These are phyloP conservation scores for Rosa multiflora DNA, from an alignment of 306 rosid genomes.

Conservation along the genomic window DNA sequence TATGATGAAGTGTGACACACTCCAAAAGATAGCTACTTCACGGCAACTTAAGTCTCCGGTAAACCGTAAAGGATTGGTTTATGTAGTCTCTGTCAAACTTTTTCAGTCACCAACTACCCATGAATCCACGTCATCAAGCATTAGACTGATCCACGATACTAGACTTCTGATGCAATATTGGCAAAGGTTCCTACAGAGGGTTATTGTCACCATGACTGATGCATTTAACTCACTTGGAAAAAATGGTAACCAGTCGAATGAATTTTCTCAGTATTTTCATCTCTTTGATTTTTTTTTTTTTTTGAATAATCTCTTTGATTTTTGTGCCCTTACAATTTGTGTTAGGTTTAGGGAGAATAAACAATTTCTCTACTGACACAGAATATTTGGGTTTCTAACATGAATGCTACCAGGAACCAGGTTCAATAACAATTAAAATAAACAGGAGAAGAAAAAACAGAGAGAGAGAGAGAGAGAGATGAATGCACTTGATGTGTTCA, in stretches of 20 bases:
- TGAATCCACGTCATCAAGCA: constrained; percentile 19
- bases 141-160: no score
- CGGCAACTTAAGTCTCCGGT: not conserved
- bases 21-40: not conserved
- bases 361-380: not conserved
- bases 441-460: not conserved
- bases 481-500: no score
- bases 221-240: constrained; percentile 18
- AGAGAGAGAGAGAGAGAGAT: not conserved
- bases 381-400: not conserved
- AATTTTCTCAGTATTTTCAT: constrained; percentile 24
- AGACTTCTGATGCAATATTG: not conserved
- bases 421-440: not conserved
- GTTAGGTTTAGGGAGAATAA: not conserved
- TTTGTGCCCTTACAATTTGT: not conserved
- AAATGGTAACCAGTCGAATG: constrained; percentile 12
- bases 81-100: not conserved
- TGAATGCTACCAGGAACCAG: not conserved
- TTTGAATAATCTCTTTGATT: not conserved
- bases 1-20: not conserved
- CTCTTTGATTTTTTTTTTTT: not conserved
- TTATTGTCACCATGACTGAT: constrained; percentile 4
- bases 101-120: not conserved
- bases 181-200: not conserved
- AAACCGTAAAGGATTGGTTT: not conserved